Evolutionary conservation across 2,329 filamentous ascomycete species (phyloP).

Genomic region (Xylariomycetidae sp.): DNA sequence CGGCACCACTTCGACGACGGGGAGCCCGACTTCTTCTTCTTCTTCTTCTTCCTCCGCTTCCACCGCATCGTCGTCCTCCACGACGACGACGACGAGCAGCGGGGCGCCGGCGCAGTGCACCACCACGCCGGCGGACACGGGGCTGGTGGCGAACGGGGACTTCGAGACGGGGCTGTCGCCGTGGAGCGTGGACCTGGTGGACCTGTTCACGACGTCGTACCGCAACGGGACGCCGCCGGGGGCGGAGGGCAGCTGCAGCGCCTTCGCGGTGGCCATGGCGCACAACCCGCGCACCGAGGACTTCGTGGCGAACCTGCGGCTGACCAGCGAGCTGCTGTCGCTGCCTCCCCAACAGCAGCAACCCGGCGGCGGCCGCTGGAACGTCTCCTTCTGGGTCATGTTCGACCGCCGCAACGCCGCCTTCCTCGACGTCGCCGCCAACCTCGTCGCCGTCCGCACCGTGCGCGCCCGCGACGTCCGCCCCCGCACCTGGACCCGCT

Average conservation of each 20-base stretch:
- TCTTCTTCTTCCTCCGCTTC: not conserved
- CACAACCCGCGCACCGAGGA: conserved; percentile 16
- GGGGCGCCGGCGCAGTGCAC: conserved; percentile 3
- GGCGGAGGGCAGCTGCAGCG: conserved; percentile 16
- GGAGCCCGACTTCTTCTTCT: not conserved
- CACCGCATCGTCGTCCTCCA: conserved; percentile 2
- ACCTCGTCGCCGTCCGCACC: conserved; percentile 25
- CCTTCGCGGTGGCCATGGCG: conserved; percentile 18
- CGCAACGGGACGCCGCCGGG: conserved; percentile 8
- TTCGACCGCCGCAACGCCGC: conserved; percentile 27
- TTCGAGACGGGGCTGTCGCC: conserved; percentile 21
- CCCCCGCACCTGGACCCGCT: not conserved
- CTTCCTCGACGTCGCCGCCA: conserved; percentile 28
- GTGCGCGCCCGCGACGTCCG: not conserved
- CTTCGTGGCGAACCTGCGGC: conserved; percentile 17
- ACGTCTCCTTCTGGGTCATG: conserved; percentile 16
- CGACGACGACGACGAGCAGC: not conserved
- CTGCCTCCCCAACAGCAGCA: too few species aligned
- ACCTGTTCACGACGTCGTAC: conserved; percentile 21
- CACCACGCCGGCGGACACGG: conserved; percentile 4
- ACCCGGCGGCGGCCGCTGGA: conserved; percentile 9
- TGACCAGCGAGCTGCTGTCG: conserved; percentile 14
- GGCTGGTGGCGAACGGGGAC: conserved; percentile 20
- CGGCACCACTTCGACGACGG: not conserved
- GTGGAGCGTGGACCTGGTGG: conserved; percentile 22